These are phyloP conservation scores for Lactarius evosmus DNA, from an alignment of 768 basidiomycete species.

Conservation along the genomic window DNA sequence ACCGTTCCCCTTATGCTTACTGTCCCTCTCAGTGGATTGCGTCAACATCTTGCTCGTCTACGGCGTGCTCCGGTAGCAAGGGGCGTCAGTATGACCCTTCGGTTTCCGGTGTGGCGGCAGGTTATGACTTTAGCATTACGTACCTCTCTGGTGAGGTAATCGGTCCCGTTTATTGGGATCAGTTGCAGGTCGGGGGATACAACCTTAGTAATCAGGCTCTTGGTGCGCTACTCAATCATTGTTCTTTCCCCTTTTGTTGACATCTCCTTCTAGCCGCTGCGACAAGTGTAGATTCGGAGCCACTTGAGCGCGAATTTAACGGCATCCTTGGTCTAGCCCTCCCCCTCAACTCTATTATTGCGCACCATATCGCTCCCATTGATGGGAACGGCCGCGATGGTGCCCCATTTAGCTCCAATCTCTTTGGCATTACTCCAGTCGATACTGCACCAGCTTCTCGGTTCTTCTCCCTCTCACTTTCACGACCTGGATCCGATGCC, in stretches of 20 bases:
- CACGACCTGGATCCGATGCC: slow-evolving; percentile 58
- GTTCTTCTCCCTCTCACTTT: slow-evolving; percentile 66
- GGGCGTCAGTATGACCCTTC: slow-evolving; percentile 57
- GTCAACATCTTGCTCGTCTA: slow-evolving; percentile 58
- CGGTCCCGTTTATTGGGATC: slow-evolving; percentile 72
- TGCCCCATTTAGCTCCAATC: slow-evolving; percentile 62
- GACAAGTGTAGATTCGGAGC: slow-evolving; percentile 50
- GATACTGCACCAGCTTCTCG: slow-evolving; percentile 51
- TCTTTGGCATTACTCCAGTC: slow-evolving; percentile 63
- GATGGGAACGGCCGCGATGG: slow-evolving; percentile 56
- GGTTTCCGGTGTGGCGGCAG: slow-evolving; percentile 42
- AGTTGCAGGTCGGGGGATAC: slow-evolving; percentile 61
- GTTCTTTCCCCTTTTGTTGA: slow-evolving; percentile 5
- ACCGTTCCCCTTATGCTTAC: slow-evolving; percentile 3
- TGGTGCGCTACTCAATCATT: slow-evolving; percentile 40
- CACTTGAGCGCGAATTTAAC: slow-evolving; percentile 51
- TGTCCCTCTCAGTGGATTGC: slow-evolving; percentile 63
- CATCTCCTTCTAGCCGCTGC: slow-evolving; percentile 51
- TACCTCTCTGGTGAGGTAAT: slow-evolving; percentile 59
- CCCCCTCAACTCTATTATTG: slow-evolving; percentile 67
- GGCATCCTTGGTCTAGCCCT: slow-evolving; percentile 78
- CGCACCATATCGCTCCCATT: slow-evolving; percentile 46
- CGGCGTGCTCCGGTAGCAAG: slow-evolving; percentile 45
- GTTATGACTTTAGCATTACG: slow-evolving; percentile 44
- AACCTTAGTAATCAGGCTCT: slow-evolving; percentile 62